Evolutionary conservation across 768 basidiomycete species (phyloP).

Genomic region (Trametes punicea): DNA sequence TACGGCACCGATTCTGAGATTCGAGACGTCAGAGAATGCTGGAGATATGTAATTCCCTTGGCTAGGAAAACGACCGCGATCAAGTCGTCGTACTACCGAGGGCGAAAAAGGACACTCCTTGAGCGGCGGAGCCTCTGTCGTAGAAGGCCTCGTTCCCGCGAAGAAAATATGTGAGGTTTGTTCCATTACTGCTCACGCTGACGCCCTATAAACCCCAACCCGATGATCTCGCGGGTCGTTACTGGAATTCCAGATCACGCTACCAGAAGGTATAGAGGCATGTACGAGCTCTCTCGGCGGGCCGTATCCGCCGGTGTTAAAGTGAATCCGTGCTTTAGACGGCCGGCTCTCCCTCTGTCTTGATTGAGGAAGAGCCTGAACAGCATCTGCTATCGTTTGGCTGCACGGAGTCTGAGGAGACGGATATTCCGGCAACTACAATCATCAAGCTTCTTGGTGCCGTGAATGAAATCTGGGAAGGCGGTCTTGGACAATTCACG

Average conservation of each 20-base stretch:
- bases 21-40: slow-evolving; percentile 17
- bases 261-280: slow-evolving; percentile 17
- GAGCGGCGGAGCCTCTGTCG: too few species aligned
- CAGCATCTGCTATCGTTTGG: slow-evolving; percentile 3
- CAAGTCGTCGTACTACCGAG: too few species aligned
- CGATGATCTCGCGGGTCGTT: too few species aligned
- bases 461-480: too few species aligned
- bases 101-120: too few species aligned
- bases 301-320: slow-evolving; percentile 17
- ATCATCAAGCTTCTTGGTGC: neutral
- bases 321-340: neutral
- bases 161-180: slow-evolving; percentile 18
- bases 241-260: slow-evolving; percentile 4
- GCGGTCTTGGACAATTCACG: too few species aligned
- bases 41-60: slow-evolving; percentile 19
- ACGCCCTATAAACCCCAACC: slow-evolving; percentile 7
- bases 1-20: slow-evolving; percentile 14
- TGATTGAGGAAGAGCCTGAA: neutral
- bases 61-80: too few species aligned
- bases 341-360: neutral
- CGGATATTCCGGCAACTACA: slow-evolving; percentile 18
- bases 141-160: slow-evolving; percentile 18
- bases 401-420: slow-evolving; percentile 11
- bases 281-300: slow-evolving; percentile 16
- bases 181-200: slow-evolving; percentile 12